Evolutionary conservation across 1,139 yeast genomes (phyloP).

Genomic region (Diutina catenulata): DNA sequence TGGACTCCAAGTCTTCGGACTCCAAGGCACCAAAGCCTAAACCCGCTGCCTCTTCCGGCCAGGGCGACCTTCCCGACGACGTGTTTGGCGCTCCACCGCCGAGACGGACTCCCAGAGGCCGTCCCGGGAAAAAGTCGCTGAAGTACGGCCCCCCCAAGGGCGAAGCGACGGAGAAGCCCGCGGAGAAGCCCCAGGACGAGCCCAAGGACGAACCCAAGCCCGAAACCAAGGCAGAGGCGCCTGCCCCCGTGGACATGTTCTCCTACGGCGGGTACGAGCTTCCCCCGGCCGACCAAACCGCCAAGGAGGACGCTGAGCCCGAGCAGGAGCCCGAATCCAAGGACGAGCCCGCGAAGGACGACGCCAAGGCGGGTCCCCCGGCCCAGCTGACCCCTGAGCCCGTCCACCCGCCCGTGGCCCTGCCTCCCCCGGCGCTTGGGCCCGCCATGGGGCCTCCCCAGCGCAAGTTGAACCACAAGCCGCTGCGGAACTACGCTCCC

Average conservation of each 20-base stretch:
- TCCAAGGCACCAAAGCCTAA: neutral
- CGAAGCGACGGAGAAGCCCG: too few species aligned
- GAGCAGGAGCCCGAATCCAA: neutral
- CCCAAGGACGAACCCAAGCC: too few species aligned
- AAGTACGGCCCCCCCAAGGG: neutral
- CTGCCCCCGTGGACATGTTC: neutral
- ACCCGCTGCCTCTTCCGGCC: neutral
- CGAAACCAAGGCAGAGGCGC: too few species aligned
- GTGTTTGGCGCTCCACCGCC: neutral
- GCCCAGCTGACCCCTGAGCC: neutral
- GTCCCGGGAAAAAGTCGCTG: too few species aligned
- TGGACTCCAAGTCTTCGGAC: too few species aligned
- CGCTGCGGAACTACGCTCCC: neutral
- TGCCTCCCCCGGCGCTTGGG: neutral
- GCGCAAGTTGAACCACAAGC: neutral
- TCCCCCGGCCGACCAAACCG: neutral
- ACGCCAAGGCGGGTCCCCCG: neutral
- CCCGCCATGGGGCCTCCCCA: neutral
- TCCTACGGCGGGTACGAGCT: neutral
- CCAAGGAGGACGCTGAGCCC: neutral
- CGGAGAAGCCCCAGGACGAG: neutral
- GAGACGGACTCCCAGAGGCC: neutral
- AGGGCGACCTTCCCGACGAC: conserved; percentile 5
- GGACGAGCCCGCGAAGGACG: too few species aligned
- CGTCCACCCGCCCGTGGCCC: neutral